phyloP scores from a whole-genome alignment of 1,284 basidiomycete genomes.

The Cryptococcus neoformans region DNA sequence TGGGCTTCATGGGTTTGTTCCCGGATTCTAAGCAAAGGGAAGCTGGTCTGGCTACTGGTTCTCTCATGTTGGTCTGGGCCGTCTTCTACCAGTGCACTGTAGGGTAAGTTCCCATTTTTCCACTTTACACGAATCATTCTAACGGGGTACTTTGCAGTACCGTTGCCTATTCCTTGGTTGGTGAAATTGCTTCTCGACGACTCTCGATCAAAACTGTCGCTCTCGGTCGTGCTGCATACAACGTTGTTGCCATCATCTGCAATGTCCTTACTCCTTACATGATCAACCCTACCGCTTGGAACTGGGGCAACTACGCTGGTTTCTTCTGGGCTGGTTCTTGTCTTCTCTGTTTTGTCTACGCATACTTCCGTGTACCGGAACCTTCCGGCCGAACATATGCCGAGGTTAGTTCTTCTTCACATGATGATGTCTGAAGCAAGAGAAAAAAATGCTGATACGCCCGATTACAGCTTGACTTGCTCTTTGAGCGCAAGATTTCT shows the following conservation, averaged over 20 bases:
- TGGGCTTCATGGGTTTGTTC: constrained; percentile 52
- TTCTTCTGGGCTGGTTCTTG: constrained; percentile 45
- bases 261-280: constrained; percentile 50
- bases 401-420: constrained; percentile 25
- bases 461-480: constrained; percentile 37
- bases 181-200: constrained; percentile 53
- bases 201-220: constrained; percentile 56
- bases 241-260: constrained; percentile 49
- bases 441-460: neutral
- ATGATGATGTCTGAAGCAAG: neutral
- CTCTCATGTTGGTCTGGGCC: constrained; percentile 51
- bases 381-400: constrained; percentile 49
- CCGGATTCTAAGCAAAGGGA: constrained; percentile 23
- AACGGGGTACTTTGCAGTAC: constrained; percentile 6
- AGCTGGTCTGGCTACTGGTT: constrained; percentile 48
- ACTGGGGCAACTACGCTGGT: constrained; percentile 48
- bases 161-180: constrained; percentile 49
- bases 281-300: constrained; percentile 51
- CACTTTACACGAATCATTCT: neutral
- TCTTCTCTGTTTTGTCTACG: constrained; percentile 47
- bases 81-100: constrained; percentile 46
- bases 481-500: constrained; percentile 46
- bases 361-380: constrained; percentile 49
- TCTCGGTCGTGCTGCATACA: constrained; percentile 50
- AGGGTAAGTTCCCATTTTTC: constrained; percentile 24